Percentiles rank a stretch among this genome's conserved stretches.
Conservation (phyloP, 345 rosid genomes). For the Eucalyptus polyanthemos region DNA sequence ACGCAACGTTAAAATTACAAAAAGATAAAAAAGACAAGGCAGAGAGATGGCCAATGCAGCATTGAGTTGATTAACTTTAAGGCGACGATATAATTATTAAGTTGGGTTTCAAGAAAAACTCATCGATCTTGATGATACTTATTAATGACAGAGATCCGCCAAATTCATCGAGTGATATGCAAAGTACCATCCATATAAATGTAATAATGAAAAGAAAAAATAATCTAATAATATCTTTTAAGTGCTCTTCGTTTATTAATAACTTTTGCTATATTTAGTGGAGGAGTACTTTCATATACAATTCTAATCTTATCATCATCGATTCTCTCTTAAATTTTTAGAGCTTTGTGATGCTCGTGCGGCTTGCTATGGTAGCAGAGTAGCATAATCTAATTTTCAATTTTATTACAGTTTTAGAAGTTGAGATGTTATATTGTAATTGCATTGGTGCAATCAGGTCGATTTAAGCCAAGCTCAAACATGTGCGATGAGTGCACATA, state of each 20-base stretch:
- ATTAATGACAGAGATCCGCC: fast-evolving
- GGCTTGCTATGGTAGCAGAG: background rate
- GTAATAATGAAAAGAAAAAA: background rate
- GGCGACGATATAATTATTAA: background rate
- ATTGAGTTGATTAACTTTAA: too few relatives aligned
- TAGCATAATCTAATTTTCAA: background rate
- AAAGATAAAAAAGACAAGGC: too few relatives aligned
- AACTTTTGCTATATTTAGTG: too few relatives aligned
- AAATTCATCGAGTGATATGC: background rate
- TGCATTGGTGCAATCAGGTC: background rate
- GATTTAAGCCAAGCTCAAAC: background rate
- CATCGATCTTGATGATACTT: background rate
- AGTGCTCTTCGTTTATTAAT: fast-evolving
- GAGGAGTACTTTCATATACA: too few relatives aligned
- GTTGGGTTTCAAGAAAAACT: background rate
- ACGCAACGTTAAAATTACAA: fast-evolving
- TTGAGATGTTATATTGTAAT: background rate
- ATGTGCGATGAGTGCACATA: background rate
- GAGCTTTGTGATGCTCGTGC: background rate
- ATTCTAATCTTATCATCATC: background rate
- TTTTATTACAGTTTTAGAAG: background rate
- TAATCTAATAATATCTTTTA: fast-evolving
- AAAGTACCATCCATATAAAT: too few relatives aligned
- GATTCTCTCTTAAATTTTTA: background rate
- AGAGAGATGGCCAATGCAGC: too few relatives aligned